Base-by-base conservation (phyloP, 164 flowering plant species). In the Magnolia sinica region DNA sequence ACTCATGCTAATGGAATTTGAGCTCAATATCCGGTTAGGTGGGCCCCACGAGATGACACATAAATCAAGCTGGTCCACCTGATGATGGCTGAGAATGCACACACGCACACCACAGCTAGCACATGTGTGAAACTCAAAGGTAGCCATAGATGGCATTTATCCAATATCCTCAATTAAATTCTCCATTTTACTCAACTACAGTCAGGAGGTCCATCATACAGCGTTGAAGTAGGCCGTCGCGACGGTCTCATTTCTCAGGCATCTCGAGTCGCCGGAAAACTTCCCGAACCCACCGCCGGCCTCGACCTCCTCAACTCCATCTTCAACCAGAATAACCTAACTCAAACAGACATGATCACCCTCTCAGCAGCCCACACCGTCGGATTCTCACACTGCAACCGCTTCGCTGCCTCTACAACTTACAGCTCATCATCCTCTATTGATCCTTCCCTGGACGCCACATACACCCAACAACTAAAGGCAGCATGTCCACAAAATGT, bases 301-400 rank as follows among this genome's bases (percentile, higher is more conserved):
- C 87, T 89, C 6, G 64, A 61, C 76, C 77, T 76, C 24, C 92
- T 91, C 49, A 85, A 73, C 45, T 10, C 82, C 72, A 79, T 89
- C 58, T 91, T 92, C 70, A 80, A 84, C 68, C 76, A 68, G 27
- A 68, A 89, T 79, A 81, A 82, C 68, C 92, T 93, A 20, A 83
- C 31, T 70, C 91, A 84, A 67, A 52, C 55, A 0, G 96, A 93
- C 58, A 83, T 93, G 89, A 85, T 93, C 13, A 93, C 96, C 7
- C 87, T 93, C 19, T 91, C 98, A 1, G 98, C 95, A 7, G 94
- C 91, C 0, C 98, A 94, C 84, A 91, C 98, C 0, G 22, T 92
- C 0, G 98, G 98, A 27, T 88, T 90, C 85, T 87, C 96, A 63
- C 97, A 94, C 82, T 92, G 98, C 83, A 61, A 58, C 78, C 87